Conservation (phyloP, 2,329 filamentous ascomycete genomes). For the Phoma sp. region DNA sequence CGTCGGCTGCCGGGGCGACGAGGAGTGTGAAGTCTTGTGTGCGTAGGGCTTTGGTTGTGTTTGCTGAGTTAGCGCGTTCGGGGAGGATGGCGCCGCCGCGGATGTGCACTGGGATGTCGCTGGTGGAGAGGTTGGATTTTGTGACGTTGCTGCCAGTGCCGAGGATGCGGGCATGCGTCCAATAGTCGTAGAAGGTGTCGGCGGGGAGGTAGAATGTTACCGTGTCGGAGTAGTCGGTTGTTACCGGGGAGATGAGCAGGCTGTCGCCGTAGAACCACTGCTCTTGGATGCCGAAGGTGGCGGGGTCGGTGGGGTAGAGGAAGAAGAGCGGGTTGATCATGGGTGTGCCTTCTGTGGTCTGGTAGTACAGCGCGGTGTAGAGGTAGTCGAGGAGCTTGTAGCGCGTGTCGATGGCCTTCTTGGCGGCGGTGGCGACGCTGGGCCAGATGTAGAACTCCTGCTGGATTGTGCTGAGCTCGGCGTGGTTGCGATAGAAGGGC, state of each 20-base stretch:
- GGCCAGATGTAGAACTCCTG: slow-evolving; percentile 79
- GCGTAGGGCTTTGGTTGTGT: slow-evolving; percentile 69
- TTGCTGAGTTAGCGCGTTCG: slow-evolving; percentile 60
- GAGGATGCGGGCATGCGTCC: slow-evolving; percentile 56
- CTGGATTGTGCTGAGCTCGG: slow-evolving; percentile 56
- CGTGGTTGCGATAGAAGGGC: slow-evolving; percentile 80
- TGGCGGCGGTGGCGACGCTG: slow-evolving; percentile 67
- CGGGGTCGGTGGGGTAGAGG: slow-evolving; percentile 66
- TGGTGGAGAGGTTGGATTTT: slow-evolving; percentile 55
- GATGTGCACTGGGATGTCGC: slow-evolving; percentile 70
- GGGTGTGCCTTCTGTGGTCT: slow-evolving; percentile 67
- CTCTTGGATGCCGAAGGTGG: slow-evolving; percentile 59
- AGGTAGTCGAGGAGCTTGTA: slow-evolving; percentile 81
- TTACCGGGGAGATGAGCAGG: slow-evolving; percentile 64
- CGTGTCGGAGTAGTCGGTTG: slow-evolving; percentile 57
- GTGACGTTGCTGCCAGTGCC: slow-evolving; percentile 56
- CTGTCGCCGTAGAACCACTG: slow-evolving; percentile 67
- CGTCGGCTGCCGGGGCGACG: slow-evolving; percentile 68
- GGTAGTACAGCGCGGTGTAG: slow-evolving; percentile 72
- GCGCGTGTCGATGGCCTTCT: slow-evolving; percentile 72
- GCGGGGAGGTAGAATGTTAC: slow-evolving; percentile 64
- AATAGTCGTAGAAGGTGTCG: slow-evolving; percentile 67
- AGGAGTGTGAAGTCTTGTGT: slow-evolving; percentile 73
- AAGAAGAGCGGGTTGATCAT: slow-evolving; percentile 75
- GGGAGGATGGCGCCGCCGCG: slow-evolving; percentile 71